Conservation (phyloP, 306 rosid genomes). For the Quercus berberidifolia region DNA sequence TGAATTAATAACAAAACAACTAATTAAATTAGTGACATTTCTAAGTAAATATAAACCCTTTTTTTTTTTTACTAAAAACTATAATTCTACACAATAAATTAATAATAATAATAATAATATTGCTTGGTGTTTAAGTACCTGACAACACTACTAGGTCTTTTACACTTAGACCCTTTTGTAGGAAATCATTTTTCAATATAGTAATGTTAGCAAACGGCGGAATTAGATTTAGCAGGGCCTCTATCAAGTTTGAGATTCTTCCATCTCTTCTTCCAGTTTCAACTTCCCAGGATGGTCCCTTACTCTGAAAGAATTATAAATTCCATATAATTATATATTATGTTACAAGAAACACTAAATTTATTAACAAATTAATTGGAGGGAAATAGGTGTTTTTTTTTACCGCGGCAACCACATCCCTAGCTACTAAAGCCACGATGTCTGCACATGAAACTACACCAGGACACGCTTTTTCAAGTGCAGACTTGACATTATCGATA, state of each 20-base stretch:
- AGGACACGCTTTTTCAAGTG: constrained; percentile 19
- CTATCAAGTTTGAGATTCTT: neutral
- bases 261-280: neutral
- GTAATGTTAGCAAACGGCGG: neutral
- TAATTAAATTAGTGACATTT: neutral
- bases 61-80: no score
- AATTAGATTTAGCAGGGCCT: neutral
- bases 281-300: constrained; percentile 1
- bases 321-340: neutral
- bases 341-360: neutral
- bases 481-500: neutral
- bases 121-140: neutral
- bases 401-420: constrained; percentile 35
- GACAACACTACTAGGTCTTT: neutral
- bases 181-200: neutral
- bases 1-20: neutral
- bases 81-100: no score
- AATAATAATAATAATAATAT: no score
- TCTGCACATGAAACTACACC: constrained; percentile 56
- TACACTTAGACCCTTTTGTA: neutral
- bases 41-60: no score
- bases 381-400: neutral
- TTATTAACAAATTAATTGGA: neutral
- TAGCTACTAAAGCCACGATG: constrained; percentile 30
- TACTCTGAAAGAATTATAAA: neutral